phyloP scores from a whole-genome alignment of 1,284 basidiomycete species.

The Tylopilus sp. region DNA sequence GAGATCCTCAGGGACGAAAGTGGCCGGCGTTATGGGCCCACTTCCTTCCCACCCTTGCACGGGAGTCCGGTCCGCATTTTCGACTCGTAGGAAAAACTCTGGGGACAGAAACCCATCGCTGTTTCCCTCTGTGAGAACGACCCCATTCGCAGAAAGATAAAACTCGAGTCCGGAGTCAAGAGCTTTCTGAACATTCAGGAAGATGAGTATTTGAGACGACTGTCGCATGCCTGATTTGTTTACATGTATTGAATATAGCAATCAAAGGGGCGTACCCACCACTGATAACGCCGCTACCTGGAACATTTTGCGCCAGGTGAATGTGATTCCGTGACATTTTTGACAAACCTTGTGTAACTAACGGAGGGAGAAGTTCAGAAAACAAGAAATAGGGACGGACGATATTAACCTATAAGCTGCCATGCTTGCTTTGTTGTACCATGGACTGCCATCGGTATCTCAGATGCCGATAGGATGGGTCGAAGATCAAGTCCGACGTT shows the following conservation, averaged over 20 bases:
- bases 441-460: conserved; percentile 77
- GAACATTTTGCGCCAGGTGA: conserved; percentile 76
- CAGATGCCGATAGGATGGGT: conserved; percentile 54
- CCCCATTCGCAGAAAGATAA: conserved; percentile 76
- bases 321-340: conserved; percentile 86
- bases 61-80: conserved; percentile 35
- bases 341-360: conserved; percentile 71
- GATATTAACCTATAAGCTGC: conserved; percentile 55
- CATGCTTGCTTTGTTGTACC: conserved; percentile 70
- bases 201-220: conserved; percentile 71
- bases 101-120: conserved; percentile 51
- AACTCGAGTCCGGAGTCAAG: conserved; percentile 71
- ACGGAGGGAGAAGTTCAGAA: not conserved
- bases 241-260: not conserved
- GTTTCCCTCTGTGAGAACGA: conserved; percentile 77
- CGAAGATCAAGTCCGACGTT: conserved; percentile 64
- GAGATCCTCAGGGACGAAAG: not conserved
- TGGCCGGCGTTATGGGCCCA: not conserved
- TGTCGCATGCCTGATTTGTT: conserved; percentile 65
- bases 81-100: conserved; percentile 63
- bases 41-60: conserved; percentile 36
- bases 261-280: conserved; percentile 44
- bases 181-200: conserved; percentile 68
- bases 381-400: not conserved
- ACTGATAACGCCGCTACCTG: conserved; percentile 63